Percentiles rank a stretch among this genome's conserved stretches.
These are phyloP conservation scores for Pythium pyrilobum DNA, from an alignment of 352 stramenopile genomes.

Conservation along the genomic window DNA sequence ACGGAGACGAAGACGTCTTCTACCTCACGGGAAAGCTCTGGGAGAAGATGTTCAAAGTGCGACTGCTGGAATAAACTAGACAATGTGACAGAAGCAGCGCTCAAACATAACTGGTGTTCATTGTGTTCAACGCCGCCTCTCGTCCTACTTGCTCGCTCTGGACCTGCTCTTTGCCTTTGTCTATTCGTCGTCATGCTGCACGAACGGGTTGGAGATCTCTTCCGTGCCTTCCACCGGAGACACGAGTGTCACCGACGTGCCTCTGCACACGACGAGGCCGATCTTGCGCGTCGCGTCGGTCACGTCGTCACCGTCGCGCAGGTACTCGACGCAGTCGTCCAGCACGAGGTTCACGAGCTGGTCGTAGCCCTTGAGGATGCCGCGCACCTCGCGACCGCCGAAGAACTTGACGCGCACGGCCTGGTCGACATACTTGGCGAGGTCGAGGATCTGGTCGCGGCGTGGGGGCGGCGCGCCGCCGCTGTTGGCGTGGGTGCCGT, in stretches of 20 bases:
- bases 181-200: constrained; percentile 70
- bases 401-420: constrained; percentile 94
- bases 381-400: constrained; percentile 89
- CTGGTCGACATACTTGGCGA: constrained; percentile 94
- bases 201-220: constrained; percentile 91
- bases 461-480: constrained; percentile 24
- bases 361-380: constrained; percentile 94
- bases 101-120: background rate
- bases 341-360: constrained; percentile 97
- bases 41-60: constrained; percentile 88
- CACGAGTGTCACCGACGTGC: constrained; percentile 90
- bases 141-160: background rate
- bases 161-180: background rate
- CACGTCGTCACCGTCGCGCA: constrained; percentile 91
- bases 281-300: constrained; percentile 91
- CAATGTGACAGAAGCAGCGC: too few relatives aligned
- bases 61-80: constrained; percentile 45
- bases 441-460: constrained; percentile 90
- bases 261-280: constrained; percentile 92
- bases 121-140: background rate
- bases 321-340: constrained; percentile 94
- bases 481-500: constrained; percentile 25
- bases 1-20: constrained; percentile 83
- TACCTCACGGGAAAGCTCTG: constrained; percentile 94
- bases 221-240: constrained; percentile 88